These are phyloP conservation scores for Trametes coccinea DNA, from an alignment of 768 basidiomycete genomes.

Conservation along the genomic window DNA sequence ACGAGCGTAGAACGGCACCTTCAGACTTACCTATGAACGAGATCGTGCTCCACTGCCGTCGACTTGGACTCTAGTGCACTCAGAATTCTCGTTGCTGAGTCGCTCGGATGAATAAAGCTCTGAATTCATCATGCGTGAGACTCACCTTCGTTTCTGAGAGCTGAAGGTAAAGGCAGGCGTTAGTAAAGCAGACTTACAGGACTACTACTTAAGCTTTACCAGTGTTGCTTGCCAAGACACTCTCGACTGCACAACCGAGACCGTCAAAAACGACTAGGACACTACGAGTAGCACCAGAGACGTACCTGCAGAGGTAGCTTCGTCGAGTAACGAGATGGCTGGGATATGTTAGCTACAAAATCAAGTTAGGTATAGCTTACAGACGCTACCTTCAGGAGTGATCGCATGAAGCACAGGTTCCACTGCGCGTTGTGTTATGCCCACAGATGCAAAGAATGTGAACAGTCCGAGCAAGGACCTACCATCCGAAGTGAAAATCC, in stretches of 20 bases:
- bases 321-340: slow-evolving; percentile 5
- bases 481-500: slow-evolving; percentile 9
- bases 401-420: neutral
- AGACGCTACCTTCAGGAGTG: slow-evolving; percentile 3
- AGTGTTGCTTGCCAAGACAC: neutral
- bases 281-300: no score
- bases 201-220: neutral
- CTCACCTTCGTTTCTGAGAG: neutral
- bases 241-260: neutral
- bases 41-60: neutral
- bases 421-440: neutral
- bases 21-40: neutral
- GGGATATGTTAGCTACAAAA: neutral
- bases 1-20: no score
- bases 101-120: neutral
- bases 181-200: no score
- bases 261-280: no score
- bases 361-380: no score
- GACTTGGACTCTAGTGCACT: neutral
- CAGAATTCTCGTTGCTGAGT: neutral
- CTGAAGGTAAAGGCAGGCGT: neutral
- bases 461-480: no score
- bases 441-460: no score
- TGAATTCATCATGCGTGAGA: no score
- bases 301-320: slow-evolving; percentile 5